These are phyloP conservation scores for Capniomyces stellatus DNA, from an alignment of 371 early-diverging fungal genomes.

Conservation along the genomic window DNA sequence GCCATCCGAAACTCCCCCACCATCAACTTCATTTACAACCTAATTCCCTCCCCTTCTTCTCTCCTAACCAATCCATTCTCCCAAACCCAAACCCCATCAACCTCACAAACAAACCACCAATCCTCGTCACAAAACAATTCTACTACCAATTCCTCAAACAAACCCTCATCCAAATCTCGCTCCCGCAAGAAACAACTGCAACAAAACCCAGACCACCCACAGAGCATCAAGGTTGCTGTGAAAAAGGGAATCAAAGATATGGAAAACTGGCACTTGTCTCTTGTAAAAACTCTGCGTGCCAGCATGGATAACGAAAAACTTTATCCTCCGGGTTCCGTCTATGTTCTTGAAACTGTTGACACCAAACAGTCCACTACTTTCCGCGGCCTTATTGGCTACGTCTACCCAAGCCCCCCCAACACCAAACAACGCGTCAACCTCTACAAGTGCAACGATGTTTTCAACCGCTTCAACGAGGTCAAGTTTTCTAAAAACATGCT, in stretches of 20 bases:
- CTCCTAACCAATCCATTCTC: too few species aligned
- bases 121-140: too few species aligned
- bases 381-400: background rate
- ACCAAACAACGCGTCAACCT: slow-evolving; percentile 25
- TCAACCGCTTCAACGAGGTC: slow-evolving; percentile 44
- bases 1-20: too few species aligned
- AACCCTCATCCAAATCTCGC: too few species aligned
- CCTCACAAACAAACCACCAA: too few species aligned
- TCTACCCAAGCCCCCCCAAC: slow-evolving; percentile 1
- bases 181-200: too few species aligned
- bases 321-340: slow-evolving; percentile 56
- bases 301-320: slow-evolving; percentile 62
- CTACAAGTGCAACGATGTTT: slow-evolving; percentile 42
- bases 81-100: too few species aligned
- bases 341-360: slow-evolving; percentile 26
- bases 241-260: slow-evolving; percentile 6
- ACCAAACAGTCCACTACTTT: slow-evolving; percentile 11
- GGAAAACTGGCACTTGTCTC: slow-evolving; percentile 61
- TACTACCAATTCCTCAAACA: too few species aligned
- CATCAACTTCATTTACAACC: too few species aligned
- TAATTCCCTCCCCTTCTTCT: too few species aligned
- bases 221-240: too few species aligned
- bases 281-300: slow-evolving; percentile 60
- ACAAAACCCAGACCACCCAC: too few species aligned
- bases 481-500: slow-evolving; percentile 51